phyloP scores from a whole-genome alignment of 192 early-diverging fungal genomes.

The Linnemannia hyalina region DNA sequence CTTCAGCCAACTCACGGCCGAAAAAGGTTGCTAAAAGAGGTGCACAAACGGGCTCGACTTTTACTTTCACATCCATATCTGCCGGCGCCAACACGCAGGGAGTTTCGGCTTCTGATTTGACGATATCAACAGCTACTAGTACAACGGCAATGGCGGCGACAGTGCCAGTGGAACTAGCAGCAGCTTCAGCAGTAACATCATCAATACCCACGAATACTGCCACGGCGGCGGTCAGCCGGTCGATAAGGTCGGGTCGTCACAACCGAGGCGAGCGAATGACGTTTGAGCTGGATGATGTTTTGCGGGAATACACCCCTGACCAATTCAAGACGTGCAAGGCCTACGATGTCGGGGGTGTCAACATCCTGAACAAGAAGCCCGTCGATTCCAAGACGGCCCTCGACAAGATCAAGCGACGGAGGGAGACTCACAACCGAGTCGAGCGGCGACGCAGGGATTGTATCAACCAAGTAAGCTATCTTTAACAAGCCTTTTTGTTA shows the following conservation, averaged over 20 bases:
- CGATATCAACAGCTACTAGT: neutral
- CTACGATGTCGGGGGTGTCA: constrained; percentile 73
- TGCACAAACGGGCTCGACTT: neutral
- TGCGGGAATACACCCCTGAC: constrained; percentile 44
- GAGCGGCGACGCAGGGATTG: constrained; percentile 78
- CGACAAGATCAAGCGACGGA: constrained; percentile 74
- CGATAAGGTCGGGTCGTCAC: neutral
- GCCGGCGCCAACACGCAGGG: neutral
- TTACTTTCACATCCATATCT: neutral
- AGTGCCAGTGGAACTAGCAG: neutral
- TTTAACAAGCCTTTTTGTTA: neutral
- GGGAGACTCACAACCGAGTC: constrained; percentile 83
- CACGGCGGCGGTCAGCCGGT: neutral
- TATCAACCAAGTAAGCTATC: constrained; percentile 55
- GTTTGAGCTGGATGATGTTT: constrained; percentile 43
- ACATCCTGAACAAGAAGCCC: constrained; percentile 79
- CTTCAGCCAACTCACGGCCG: neutral
- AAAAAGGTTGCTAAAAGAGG: neutral
- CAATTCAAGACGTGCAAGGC: constrained; percentile 54
- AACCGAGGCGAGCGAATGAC: constrained; percentile 45
- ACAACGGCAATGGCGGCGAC: neutral
- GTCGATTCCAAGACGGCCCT: constrained; percentile 77
- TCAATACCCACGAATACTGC: neutral
- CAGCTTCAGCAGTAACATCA: constrained; percentile 1
- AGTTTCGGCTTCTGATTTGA: neutral